phyloP scores from a whole-genome alignment of 257 asterid species.

The Gardenia jasminoides region DNA sequence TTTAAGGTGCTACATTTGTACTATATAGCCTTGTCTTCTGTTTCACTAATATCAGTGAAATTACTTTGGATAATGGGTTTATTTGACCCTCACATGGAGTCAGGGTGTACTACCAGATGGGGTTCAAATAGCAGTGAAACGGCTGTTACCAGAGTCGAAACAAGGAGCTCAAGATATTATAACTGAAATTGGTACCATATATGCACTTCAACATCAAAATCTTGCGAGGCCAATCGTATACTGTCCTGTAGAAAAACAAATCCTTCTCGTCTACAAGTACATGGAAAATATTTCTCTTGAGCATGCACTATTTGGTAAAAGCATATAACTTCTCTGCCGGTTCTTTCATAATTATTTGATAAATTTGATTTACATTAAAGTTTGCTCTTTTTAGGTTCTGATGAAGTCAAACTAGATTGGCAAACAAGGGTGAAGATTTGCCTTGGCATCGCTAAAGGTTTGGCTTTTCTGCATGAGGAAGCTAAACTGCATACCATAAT shows the following conservation, averaged over 20 bases:
- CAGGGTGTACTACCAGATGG: too few relatives aligned
- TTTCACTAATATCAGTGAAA: too few relatives aligned
- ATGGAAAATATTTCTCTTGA: slow-evolving; percentile 7
- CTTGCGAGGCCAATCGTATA: slow-evolving; percentile 11
- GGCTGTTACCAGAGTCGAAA: too few relatives aligned
- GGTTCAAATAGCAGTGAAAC: too few relatives aligned
- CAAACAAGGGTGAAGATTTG: not conserved
- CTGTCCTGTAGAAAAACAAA: not conserved
- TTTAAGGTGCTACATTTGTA: too few relatives aligned
- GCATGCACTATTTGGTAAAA: slow-evolving; percentile 1
- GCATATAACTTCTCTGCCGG: not conserved
- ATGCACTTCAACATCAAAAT: slow-evolving; percentile 12
- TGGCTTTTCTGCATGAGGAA: slow-evolving; percentile 14
- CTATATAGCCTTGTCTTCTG: too few relatives aligned
- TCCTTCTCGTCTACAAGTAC: slow-evolving; percentile 3
- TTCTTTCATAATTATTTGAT: too few relatives aligned
- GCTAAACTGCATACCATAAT: not conserved
- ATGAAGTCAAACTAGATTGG: not conserved
- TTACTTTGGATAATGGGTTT: too few relatives aligned
- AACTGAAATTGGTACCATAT: slow-evolving; percentile 3
- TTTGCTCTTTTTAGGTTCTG: not conserved
- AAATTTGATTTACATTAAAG: too few relatives aligned
- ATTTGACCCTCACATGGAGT: too few relatives aligned
- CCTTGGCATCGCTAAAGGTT: not conserved
- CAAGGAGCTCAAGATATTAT: not conserved